These are phyloP conservation scores for Aspergillus ochraceus DNA, from an alignment of 2,329 filamentous ascomycete genomes.

Conservation along the genomic window DNA sequence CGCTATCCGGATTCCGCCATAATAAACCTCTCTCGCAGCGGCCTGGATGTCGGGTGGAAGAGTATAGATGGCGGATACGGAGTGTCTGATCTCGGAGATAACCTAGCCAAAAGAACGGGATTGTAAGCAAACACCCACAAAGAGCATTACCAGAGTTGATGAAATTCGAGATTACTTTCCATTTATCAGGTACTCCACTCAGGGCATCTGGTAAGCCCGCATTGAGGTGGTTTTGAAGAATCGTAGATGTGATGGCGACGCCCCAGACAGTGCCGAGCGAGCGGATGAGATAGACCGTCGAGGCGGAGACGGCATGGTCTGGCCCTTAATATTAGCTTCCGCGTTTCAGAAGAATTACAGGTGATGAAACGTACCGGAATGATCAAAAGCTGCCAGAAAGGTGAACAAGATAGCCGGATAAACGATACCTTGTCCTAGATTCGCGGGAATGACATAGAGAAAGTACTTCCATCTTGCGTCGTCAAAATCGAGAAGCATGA, in stretches of 20 bases:
- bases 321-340: neutral
- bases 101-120: constrained; percentile 44
- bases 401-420: constrained; percentile 58
- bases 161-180: constrained; percentile 49
- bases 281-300: constrained; percentile 63
- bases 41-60: constrained; percentile 59
- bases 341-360: too few species aligned
- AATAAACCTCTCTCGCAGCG: constrained; percentile 59
- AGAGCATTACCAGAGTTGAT: constrained; percentile 5
- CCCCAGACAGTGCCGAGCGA: constrained; percentile 66
- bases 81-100: constrained; percentile 63
- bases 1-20: constrained; percentile 57
- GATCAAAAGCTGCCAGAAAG: constrained; percentile 62
- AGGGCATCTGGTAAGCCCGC: constrained; percentile 55
- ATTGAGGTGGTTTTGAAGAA: constrained; percentile 63
- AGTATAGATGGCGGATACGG: constrained; percentile 55
- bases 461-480: constrained; percentile 49
- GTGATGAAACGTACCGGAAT: constrained; percentile 49
- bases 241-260: constrained; percentile 62
- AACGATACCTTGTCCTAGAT: constrained; percentile 49
- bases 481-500: constrained; percentile 42
- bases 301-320: constrained; percentile 65
- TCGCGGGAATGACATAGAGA: constrained; percentile 47
- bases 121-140: constrained; percentile 24
- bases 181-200: constrained; percentile 58